Conservation (phyloP, 139 green algal species). For the Zygnema circumcarinatum region DNA sequence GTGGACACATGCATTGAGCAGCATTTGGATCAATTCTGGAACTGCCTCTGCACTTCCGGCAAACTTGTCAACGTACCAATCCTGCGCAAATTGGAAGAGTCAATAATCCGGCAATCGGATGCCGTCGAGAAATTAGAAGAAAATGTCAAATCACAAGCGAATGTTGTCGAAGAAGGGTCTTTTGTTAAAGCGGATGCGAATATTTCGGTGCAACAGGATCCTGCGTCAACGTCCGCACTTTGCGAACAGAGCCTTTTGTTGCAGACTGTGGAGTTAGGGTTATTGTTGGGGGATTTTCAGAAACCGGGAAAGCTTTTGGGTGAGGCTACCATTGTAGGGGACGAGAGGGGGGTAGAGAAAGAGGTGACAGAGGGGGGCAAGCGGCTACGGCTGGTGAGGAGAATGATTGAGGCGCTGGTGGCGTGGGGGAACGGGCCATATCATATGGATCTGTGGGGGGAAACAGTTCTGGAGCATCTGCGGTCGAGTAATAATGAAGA, state of each 20-base stretch:
- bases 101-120: neutral
- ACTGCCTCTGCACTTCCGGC: neutral
- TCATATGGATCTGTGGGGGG: neutral
- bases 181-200: neutral
- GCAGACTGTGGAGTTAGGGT: neutral
- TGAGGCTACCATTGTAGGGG: neutral
- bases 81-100: neutral
- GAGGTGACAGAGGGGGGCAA: neutral
- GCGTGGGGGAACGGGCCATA: neutral
- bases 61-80: neutral
- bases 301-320: neutral
- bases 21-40: neutral
- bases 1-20: too few relatives aligned
- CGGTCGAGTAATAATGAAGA: neutral
- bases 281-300: neutral
- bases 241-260: neutral
- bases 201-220: neutral
- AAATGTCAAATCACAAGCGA: neutral
- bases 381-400: neutral
- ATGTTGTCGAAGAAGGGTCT: neutral
- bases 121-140: neutral
- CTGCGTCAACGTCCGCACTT: neutral
- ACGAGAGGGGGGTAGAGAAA: neutral
- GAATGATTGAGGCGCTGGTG: neutral
- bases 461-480: neutral